phyloP scores from a whole-genome alignment of 2,329 filamentous ascomycete species.

The Cercospora citrullina region DNA sequence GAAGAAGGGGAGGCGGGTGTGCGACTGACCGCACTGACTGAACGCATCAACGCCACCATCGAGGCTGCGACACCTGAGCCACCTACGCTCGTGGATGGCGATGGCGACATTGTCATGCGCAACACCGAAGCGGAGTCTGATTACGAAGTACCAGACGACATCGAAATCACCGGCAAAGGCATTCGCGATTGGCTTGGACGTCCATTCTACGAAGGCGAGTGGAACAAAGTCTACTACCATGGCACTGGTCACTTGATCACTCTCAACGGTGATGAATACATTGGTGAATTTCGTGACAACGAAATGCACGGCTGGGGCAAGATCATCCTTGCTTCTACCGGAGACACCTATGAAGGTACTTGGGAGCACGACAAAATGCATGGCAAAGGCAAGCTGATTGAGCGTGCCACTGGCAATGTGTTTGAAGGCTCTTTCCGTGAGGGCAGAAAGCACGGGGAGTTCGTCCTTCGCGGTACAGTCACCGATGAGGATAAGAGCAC shows the following conservation, averaged over 20 bases:
- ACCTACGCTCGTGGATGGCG: constrained; percentile 45
- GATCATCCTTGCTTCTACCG: constrained; percentile 61
- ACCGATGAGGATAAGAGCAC: constrained; percentile 61
- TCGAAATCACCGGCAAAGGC: constrained; percentile 24
- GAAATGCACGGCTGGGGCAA: constrained; percentile 57
- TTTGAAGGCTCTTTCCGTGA: constrained; percentile 62
- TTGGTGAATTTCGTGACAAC: constrained; percentile 55
- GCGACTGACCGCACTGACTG: background rate
- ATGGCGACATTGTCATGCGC: constrained; percentile 38
- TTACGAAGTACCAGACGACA: constrained; percentile 41
- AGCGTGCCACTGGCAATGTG: constrained; percentile 59
- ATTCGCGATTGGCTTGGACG: constrained; percentile 57
- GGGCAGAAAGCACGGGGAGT: constrained; percentile 61
- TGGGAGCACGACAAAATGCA: constrained; percentile 65
- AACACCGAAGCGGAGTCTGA: constrained; percentile 29
- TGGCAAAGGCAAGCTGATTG: constrained; percentile 58
- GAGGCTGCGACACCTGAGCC: constrained; percentile 17
- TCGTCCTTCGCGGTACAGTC: constrained; percentile 62
- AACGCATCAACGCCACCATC: constrained; percentile 10
- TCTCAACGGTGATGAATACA: constrained; percentile 57
- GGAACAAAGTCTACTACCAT: constrained; percentile 46
- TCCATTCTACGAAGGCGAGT: constrained; percentile 58
- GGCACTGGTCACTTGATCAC: constrained; percentile 57
- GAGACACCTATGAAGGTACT: constrained; percentile 59
- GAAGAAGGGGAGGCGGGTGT: background rate